Percentiles rank a stretch among this genome's conserved stretches.
These are phyloP conservation scores for Chlamydomonas sphaeroides DNA, from an alignment of 139 green algal genomes.

Conservation along the genomic window DNA sequence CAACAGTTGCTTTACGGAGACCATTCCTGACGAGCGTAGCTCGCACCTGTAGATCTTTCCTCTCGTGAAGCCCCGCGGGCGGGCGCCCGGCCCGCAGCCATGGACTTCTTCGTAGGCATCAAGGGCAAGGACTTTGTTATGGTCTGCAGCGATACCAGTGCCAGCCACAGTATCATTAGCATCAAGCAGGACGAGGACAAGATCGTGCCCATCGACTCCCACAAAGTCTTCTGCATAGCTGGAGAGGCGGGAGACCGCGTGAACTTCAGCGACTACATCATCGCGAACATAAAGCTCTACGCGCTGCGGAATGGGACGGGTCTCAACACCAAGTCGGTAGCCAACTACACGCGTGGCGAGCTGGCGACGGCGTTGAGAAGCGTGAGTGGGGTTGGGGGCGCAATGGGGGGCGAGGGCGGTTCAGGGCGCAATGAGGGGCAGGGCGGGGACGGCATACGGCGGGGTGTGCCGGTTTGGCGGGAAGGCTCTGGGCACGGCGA, in stretches of 20 bases:
- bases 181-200: constrained; percentile 99
- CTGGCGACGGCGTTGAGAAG: constrained; percentile 93
- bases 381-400: constrained; percentile 43
- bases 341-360: constrained; percentile 92
- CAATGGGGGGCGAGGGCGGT: background rate
- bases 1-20: no score
- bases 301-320: constrained; percentile 80
- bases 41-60: no score
- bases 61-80: no score
- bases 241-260: constrained; percentile 92
- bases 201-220: constrained; percentile 83
- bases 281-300: constrained; percentile 95
- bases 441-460: background rate
- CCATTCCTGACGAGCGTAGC: no score
- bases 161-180: constrained; percentile 92
- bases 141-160: constrained; percentile 90
- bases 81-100: background rate
- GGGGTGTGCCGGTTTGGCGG: no score
- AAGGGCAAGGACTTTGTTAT: constrained; percentile 95
- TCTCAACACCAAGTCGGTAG: constrained; percentile 91
- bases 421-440: background rate
- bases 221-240: constrained; percentile 92
- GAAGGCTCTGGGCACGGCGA: no score
- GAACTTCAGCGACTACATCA: constrained; percentile 90
- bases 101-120: constrained; percentile 74